Evolutionary conservation across 1,284 basidiomycete genomes (phyloP).

Genomic region (Kwoniella shivajii): DNA sequence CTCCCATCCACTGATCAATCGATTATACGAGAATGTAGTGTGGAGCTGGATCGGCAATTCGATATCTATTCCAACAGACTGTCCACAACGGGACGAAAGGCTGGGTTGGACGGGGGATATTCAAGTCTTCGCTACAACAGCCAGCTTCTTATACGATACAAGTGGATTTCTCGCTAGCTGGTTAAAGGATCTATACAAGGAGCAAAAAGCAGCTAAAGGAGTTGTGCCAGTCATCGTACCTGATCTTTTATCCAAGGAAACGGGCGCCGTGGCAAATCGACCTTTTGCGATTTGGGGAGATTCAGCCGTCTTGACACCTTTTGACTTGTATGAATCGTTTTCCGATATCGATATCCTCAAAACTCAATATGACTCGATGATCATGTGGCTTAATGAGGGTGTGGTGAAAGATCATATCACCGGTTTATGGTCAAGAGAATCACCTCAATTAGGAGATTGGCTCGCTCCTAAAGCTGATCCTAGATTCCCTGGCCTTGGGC

Average conservation of each 20-base stretch:
- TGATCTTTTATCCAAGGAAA: background rate
- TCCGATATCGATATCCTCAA: conserved; percentile 18
- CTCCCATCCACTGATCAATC: conserved; percentile 24
- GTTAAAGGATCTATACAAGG: conserved; percentile 25
- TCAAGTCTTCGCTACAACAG: conserved; percentile 24
- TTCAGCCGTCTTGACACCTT: conserved; percentile 21
- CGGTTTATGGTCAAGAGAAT: conserved; percentile 17
- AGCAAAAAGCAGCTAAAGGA: conserved; percentile 17
- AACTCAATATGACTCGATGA: conserved; percentile 18
- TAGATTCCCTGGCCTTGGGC: conserved; percentile 7
- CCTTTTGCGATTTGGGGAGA: conserved; percentile 30
- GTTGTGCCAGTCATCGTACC: conserved; percentile 20
- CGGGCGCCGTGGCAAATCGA: conserved; percentile 12
- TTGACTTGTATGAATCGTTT: conserved; percentile 15
- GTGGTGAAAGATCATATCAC: conserved; percentile 10
- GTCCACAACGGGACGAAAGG: conserved; percentile 32
- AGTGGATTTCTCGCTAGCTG: conserved; percentile 19
- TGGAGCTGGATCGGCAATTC: conserved; percentile 23
- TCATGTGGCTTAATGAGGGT: conserved; percentile 25
- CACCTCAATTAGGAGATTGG: conserved; percentile 29
- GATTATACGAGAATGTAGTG: conserved; percentile 24
- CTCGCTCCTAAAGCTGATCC: conserved; percentile 26
- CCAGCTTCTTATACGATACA: conserved; percentile 22
- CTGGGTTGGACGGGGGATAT: conserved; percentile 35
- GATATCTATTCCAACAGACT: conserved; percentile 28